Conservation (phyloP, 148 eudicot genomes). For the Fagopyrum homotropicum region DNA sequence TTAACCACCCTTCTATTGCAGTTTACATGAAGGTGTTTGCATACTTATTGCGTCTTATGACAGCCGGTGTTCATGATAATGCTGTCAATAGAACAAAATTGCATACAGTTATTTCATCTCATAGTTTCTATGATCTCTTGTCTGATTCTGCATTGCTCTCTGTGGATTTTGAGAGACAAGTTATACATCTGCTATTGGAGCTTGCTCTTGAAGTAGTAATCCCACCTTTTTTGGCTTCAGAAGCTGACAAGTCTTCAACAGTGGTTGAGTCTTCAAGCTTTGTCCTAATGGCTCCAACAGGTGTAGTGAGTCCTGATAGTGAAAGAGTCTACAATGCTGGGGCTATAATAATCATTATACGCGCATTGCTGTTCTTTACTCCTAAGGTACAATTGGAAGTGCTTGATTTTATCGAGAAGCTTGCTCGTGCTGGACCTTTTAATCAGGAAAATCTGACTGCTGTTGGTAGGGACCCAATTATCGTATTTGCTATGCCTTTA, state of each 20-base stretch:
- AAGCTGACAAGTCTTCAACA: slow-evolving; percentile 29
- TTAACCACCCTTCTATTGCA: slow-evolving; percentile 30
- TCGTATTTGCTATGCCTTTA: slow-evolving; percentile 10
- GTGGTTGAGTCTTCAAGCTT: slow-evolving; percentile 44
- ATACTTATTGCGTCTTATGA: slow-evolving; percentile 76
- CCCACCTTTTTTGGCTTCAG: slow-evolving; percentile 72
- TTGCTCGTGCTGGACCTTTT: slow-evolving; percentile 82
- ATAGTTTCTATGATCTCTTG: slow-evolving; percentile 77
- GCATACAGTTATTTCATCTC: slow-evolving; percentile 64
- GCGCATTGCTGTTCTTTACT: slow-evolving; percentile 84
- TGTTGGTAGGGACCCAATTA: slow-evolving; percentile 48
- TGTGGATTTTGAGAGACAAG: slow-evolving; percentile 89
- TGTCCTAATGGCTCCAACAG: slow-evolving; percentile 54
- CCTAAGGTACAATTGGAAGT: slow-evolving; percentile 95
- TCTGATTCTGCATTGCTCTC: slow-evolving; percentile 79
- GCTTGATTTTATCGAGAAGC: slow-evolving; percentile 73
- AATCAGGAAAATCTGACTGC: slow-evolving; percentile 96
- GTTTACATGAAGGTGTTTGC: slow-evolving; percentile 62
- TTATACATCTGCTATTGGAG: slow-evolving; percentile 80
- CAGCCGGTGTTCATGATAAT: slow-evolving; percentile 76
- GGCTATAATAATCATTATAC: slow-evolving; percentile 75
- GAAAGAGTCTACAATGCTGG: slow-evolving; percentile 90
- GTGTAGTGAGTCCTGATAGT: slow-evolving; percentile 53
- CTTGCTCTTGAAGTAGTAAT: slow-evolving; percentile 88
- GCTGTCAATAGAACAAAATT: slow-evolving; percentile 68